Percentiles rank a stretch among this genome's conserved stretches.
Conservation (phyloP, 2,329 filamentous ascomycete genomes). For the Penicillium sp. region DNA sequence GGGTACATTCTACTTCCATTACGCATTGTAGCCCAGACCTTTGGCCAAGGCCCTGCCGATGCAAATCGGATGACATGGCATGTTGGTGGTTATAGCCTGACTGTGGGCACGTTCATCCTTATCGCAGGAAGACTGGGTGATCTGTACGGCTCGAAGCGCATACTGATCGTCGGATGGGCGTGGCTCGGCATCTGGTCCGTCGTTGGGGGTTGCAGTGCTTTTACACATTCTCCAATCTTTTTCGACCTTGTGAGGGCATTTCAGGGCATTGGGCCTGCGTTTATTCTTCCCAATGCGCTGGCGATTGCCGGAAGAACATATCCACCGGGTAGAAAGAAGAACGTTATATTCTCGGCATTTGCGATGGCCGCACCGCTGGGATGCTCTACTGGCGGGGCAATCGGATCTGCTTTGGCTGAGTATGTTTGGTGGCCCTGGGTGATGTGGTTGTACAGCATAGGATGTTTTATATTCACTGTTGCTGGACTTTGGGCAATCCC, state of each 20-base stretch:
- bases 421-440: background rate
- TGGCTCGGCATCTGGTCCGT: slow-evolving; percentile 29
- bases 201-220: background rate
- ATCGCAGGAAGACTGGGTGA: slow-evolving; percentile 48
- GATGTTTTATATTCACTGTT: background rate
- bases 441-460: background rate
- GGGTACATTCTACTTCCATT: background rate
- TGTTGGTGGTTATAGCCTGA: no score
- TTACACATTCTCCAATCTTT: background rate
- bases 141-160: slow-evolving; percentile 47
- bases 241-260: background rate
- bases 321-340: background rate
- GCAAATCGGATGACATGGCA: no score
- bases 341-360: background rate
- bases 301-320: background rate
- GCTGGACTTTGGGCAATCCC: background rate
- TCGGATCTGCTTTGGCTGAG: background rate
- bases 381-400: background rate
- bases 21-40: background rate
- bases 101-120: slow-evolving; percentile 48
- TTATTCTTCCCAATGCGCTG: background rate
- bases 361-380: background rate
- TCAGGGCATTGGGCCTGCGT: background rate
- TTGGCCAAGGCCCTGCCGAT: no score
- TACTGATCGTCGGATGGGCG: slow-evolving; percentile 51